These are phyloP conservation scores for Tolypocladium album DNA, from an alignment of 2,329 filamentous ascomycete species.

Conservation along the genomic window DNA sequence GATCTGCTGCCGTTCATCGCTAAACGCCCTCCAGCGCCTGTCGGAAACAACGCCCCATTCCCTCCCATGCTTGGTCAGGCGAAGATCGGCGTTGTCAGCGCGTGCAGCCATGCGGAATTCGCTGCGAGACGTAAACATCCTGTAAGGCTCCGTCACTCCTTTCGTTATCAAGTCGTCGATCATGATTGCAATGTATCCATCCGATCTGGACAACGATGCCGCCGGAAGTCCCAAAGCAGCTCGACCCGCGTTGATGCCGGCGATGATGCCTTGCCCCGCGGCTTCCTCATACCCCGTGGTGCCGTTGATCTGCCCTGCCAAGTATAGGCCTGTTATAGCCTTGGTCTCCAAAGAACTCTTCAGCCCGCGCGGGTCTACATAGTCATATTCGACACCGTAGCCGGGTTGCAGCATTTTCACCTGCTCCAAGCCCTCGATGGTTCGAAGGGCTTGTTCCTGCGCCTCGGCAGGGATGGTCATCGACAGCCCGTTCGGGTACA, in stretches of 20 bases:
- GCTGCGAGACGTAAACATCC: constrained; percentile 94
- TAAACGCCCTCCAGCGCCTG: constrained; percentile 62
- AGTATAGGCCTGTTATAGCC: constrained; percentile 73
- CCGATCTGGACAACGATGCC: constrained; percentile 64
- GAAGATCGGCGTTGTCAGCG: constrained; percentile 85
- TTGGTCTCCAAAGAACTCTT: constrained; percentile 91
- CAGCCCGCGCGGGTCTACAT: constrained; percentile 85
- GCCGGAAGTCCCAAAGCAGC: constrained; percentile 54
- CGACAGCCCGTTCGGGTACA: constrained; percentile 94
- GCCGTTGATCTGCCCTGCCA: constrained; percentile 95
- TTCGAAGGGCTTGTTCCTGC: constrained; percentile 75
- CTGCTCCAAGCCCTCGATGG: constrained; percentile 78
- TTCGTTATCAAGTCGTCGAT: constrained; percentile 96
- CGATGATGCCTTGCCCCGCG: constrained; percentile 83
- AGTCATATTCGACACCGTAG: constrained; percentile 97
- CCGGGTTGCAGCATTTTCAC: constrained; percentile 89
- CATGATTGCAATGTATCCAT: constrained; percentile 98
- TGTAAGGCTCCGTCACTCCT: constrained; percentile 91
- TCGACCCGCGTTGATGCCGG: constrained; percentile 90
- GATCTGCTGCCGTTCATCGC: constrained; percentile 55
- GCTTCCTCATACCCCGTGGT: constrained; percentile 98
- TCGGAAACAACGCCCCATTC: constrained; percentile 71
- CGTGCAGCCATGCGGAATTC: constrained; percentile 91
- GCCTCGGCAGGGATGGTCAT: constrained; percentile 91
- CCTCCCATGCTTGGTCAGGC: constrained; percentile 71